Evolutionary conservation across 345 rosid genomes (phyloP).

Genomic region (Hibiscus mutabilis): DNA sequence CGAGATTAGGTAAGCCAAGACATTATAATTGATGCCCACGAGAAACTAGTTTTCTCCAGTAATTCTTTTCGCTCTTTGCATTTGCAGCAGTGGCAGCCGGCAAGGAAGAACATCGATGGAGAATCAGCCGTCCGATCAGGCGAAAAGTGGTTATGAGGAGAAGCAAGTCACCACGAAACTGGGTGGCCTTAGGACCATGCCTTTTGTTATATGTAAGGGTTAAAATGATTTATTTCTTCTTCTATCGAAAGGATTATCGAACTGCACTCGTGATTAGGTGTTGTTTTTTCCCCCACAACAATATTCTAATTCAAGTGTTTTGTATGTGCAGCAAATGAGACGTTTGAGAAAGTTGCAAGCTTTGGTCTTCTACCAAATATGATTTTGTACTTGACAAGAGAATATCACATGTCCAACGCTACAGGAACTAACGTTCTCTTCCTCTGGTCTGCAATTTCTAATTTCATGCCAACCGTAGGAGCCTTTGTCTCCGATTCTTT

Average conservation of each 20-base stretch:
- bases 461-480: slow-evolving; percentile 36
- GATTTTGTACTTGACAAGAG: slow-evolving; percentile 28
- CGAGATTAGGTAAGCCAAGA: neutral
- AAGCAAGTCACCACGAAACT: slow-evolving; percentile 13
- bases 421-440: slow-evolving; percentile 30
- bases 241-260: too few species aligned
- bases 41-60: neutral
- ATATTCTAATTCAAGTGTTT: neutral
- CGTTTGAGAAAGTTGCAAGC: slow-evolving; percentile 44
- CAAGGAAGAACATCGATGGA: neutral
- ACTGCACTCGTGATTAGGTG: too few species aligned
- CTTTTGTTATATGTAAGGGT: slow-evolving; percentile 40
- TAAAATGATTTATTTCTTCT: neutral
- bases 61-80: neutral
- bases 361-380: slow-evolving; percentile 41
- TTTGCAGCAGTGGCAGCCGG: neutral
- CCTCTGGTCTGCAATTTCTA: slow-evolving; percentile 35
- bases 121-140: neutral
- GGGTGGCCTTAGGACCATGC: slow-evolving; percentile 48
- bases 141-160: neutral
- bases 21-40: neutral
- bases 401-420: slow-evolving; percentile 33
- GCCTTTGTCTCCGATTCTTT: slow-evolving; percentile 48
- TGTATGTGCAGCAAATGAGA: slow-evolving; percentile 41
- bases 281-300: too few species aligned